Percentiles rank a stretch among this genome's conserved stretches.
These are phyloP conservation scores for Darksidea phi DNA, from an alignment of 495 filamentous ascomycete species.

Conservation along the genomic window DNA sequence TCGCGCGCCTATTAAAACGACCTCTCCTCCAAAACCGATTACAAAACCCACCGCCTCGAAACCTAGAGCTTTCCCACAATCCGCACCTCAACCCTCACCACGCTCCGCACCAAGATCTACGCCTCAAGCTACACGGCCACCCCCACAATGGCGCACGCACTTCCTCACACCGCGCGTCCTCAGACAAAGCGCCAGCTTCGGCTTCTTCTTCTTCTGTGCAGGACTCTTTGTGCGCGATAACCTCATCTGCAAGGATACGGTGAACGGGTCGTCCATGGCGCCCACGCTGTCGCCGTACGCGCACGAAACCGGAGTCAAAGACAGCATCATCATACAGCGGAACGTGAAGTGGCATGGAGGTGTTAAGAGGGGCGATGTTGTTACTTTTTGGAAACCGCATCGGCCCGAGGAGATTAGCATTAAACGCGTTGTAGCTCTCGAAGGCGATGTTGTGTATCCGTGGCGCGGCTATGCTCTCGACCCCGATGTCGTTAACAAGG, in stretches of 20 bases:
- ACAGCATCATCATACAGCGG: conserved; percentile 30
- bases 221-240: conserved; percentile 25
- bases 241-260: conserved; percentile 8
- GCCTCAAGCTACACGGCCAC: neutral
- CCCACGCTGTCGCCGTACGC: conserved; percentile 40
- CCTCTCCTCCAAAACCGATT: too few species aligned
- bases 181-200: neutral
- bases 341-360: neutral
- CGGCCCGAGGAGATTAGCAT: conserved; percentile 36
- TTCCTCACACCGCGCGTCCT: neutral
- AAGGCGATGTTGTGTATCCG: conserved; percentile 39
- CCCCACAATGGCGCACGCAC: too few species aligned
- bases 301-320: conserved; percentile 31
- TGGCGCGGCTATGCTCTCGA: conserved; percentile 18
- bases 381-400: conserved; percentile 41
- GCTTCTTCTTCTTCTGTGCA: neutral
- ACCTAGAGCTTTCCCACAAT: too few species aligned
- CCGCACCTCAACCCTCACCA: neutral
- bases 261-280: conserved; percentile 41
- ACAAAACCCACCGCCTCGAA: too few species aligned
- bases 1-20: too few species aligned
- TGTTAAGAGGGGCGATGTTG: conserved; percentile 37
- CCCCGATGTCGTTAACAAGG: conserved; percentile 17
- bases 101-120: neutral
- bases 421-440: conserved; percentile 41